A percentile compares a stretch with the other conserved stretches of the same genome.
phyloP scores from a whole-genome alignment of 2,329 filamentous ascomycete species.

The Diplodia mutila region DNA sequence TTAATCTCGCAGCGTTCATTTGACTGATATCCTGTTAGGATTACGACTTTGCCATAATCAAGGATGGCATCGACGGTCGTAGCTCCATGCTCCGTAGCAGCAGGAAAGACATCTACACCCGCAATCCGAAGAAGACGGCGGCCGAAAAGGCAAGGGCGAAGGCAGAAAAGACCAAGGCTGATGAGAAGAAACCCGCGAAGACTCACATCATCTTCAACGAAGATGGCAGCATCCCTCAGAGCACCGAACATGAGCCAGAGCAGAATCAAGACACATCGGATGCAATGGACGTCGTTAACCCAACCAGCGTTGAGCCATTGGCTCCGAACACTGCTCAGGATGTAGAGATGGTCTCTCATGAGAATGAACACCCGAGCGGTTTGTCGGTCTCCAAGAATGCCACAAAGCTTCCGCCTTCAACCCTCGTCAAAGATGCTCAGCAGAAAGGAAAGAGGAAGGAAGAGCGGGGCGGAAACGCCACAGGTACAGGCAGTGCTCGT shows the following conservation, averaged over 20 bases:
- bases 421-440: neutral
- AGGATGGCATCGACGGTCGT: conserved; percentile 85
- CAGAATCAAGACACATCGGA: neutral
- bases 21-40: neutral
- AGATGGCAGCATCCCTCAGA: neutral
- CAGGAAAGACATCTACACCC: neutral
- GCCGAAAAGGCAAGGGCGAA: neutral
- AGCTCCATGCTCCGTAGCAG: conserved; percentile 68
- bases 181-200: neutral
- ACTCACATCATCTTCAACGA: conserved; percentile 12
- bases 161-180: neutral
- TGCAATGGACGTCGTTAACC: neutral
- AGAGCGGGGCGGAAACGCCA: neutral
- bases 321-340: neutral
- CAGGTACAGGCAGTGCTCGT: neutral
- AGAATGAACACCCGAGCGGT: neutral
- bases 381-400: neutral
- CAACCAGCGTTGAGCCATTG: neutral
- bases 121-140: neutral
- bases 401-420: neutral
- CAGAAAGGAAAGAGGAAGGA: neutral
- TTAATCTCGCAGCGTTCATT: neutral
- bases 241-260: neutral
- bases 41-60: conserved; percentile 65
- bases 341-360: neutral